A percentile compares a stretch with the other conserved stretches of the same genome.
phyloP scores from a whole-genome alignment of 768 basidiomycete genomes.

The Pulveroboletus sp. region DNA sequence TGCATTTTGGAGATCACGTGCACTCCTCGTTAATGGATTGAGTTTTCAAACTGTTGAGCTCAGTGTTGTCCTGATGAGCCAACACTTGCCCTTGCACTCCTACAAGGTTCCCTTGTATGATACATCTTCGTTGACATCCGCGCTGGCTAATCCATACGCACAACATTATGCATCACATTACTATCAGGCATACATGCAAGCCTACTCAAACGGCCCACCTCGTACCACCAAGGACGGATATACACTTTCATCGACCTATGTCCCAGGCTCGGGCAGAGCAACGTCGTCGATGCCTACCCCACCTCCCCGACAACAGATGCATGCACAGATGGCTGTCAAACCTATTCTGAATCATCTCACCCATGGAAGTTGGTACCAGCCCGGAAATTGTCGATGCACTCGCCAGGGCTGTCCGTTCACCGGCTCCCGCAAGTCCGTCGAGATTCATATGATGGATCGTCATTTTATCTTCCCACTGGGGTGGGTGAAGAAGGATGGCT shows the following conservation, averaged over 20 bases:
- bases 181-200: constrained; percentile 52
- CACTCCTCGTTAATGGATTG: no score
- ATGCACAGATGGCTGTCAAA: constrained; percentile 3
- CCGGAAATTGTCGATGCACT: constrained; percentile 59
- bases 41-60: no score
- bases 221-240: constrained; percentile 35
- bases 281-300: not conserved
- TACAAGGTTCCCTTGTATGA: constrained; percentile 18
- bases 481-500: constrained; percentile 63
- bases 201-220: constrained; percentile 14
- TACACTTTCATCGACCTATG: constrained; percentile 38
- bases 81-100: constrained; percentile 10
- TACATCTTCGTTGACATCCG: constrained; percentile 23
- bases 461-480: constrained; percentile 79
- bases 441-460: constrained; percentile 87
- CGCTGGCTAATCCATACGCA: constrained; percentile 29
- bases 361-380: constrained; percentile 53
- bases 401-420: constrained; percentile 64
- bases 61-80: constrained; percentile 11
- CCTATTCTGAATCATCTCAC: constrained; percentile 19
- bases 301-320: constrained; percentile 2
- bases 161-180: constrained; percentile 42
- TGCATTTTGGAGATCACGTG: constrained; percentile 20
- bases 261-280: constrained; percentile 14
- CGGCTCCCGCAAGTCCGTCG: constrained; percentile 68